Evolutionary conservation across 805 yeast species (phyloP).

Genomic region (Komagataella kurtzmanii): DNA sequence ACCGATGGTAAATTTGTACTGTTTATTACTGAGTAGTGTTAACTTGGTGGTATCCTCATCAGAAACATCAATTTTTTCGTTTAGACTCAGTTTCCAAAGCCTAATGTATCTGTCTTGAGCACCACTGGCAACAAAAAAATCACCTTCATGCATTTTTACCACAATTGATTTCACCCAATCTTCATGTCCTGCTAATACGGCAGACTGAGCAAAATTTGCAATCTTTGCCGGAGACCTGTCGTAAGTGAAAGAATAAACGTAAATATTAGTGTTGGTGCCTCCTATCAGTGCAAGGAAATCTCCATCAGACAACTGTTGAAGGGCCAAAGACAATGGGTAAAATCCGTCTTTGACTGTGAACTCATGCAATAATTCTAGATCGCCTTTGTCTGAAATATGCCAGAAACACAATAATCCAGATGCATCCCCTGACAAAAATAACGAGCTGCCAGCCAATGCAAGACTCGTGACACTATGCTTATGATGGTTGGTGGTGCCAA

Average conservation of each 20-base stretch:
- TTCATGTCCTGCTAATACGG: constrained; percentile 77
- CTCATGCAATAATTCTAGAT: constrained; percentile 14
- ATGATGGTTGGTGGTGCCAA: constrained; percentile 25
- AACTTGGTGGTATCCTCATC: constrained; percentile 41
- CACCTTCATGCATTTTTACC: constrained; percentile 31
- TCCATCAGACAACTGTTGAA: constrained; percentile 16
- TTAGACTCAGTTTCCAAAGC: constrained; percentile 63
- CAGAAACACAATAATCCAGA: constrained; percentile 46
- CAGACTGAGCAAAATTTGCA: constrained; percentile 22
- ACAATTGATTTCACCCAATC: constrained; percentile 86
- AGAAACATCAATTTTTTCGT: constrained; percentile 33
- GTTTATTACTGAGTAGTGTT: constrained; percentile 54
- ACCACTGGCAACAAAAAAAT: constrained; percentile 69
- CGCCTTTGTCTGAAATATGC: constrained; percentile 15
- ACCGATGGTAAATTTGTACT: constrained; percentile 39
- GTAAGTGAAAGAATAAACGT: constrained; percentile 33
- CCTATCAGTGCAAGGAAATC: constrained; percentile 51
- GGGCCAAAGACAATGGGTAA: constrained; percentile 28
- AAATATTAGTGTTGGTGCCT: constrained; percentile 47
- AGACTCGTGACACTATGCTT: constrained; percentile 40
- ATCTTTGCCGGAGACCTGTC: constrained; percentile 3
- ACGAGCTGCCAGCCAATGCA: constrained; percentile 19
- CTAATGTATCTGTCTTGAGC: constrained; percentile 90
- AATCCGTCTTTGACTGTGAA: constrained; percentile 31
- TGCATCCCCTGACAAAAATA: constrained; percentile 52